These are phyloP conservation scores for Monilinia fructigena DNA, from an alignment of 2,329 filamentous ascomycete genomes.

Conservation along the genomic window DNA sequence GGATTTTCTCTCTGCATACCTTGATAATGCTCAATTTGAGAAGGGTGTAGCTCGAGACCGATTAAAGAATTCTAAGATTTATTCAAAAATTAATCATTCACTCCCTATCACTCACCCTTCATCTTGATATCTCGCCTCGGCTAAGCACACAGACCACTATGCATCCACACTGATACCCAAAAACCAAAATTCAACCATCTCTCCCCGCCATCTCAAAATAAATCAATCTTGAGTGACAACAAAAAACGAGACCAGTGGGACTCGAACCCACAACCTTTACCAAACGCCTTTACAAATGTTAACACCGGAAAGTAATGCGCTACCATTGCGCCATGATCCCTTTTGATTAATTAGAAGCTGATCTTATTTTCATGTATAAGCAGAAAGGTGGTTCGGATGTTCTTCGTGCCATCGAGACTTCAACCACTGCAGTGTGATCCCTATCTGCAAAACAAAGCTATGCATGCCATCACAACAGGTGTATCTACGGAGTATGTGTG, in stretches of 20 bases:
- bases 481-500: no score
- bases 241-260: slow-evolving; percentile 28
- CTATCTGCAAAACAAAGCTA: no score
- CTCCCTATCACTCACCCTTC: no score
- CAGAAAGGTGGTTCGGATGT: background rate
- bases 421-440: no score
- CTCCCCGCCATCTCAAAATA: background rate
- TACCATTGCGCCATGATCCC: slow-evolving; percentile 33
- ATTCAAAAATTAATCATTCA: no score
- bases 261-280: slow-evolving; percentile 37
- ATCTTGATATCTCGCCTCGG: background rate
- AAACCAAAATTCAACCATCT: background rate
- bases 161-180: background rate
- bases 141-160: background rate
- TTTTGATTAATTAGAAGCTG: background rate
- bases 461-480: no score
- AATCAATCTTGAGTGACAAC: no score
- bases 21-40: no score
- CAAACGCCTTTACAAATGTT: background rate
- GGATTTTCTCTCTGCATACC: no score
- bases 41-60: no score
- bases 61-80: no score
- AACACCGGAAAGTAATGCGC: slow-evolving; percentile 36
- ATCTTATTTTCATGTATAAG: background rate
- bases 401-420: background rate